Base-by-base conservation (phyloP, 192 early-diverging fungal species). In the Coemansia sp. region DNA sequence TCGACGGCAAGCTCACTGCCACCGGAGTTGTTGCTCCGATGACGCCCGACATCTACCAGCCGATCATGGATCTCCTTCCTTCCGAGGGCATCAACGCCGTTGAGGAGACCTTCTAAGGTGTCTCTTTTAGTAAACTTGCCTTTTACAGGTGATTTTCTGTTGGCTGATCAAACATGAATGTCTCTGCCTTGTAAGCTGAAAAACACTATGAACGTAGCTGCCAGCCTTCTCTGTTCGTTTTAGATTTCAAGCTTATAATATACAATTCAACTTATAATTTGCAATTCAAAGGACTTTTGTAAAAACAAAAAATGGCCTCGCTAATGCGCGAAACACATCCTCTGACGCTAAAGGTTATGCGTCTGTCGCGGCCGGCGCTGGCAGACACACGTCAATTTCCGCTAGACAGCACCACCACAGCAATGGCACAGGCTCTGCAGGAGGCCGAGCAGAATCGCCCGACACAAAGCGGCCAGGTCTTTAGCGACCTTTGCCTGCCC, bases 11-110 rank as follows among this genome's bases (percentile, higher is more conserved):
- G 48, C 73, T 91, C 71, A 86, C 72, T 26, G 77, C 77, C n/a
- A 90, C 77, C 52, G 97, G 97, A 66, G 91, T 99, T 21, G 75
- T 99, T 68, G 94, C 93, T 21, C 97, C 97, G 26, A 94, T 96
- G 91, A 85, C 86, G 7, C 74, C 85, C 16, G 95, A 95, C 7
- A 87, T 98, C 68, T 94, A 93, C 72, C 82, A 95, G 69, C 95
- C 94, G 37, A 87, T 97, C 66, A 89, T 98, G 84, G 86, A 88
- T 58, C 84, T 88, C 66, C 84, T 99, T 61, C 93, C 93, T 59
- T 84, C 88, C 21, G 95, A 97, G 84, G 92, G 91, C 58, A 93
- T 99, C 72, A 85, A 86, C 69, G 90, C 94, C 67, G 86, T 90
- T 23, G 97, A 99, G 66, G 86, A 74, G 62, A 80, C 78, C 21